Evolutionary conservation across 2,329 filamentous ascomycete species (phyloP), one percentile per base, ranked within the genome.

Genomic region (Fusarium secorum): DNA sequence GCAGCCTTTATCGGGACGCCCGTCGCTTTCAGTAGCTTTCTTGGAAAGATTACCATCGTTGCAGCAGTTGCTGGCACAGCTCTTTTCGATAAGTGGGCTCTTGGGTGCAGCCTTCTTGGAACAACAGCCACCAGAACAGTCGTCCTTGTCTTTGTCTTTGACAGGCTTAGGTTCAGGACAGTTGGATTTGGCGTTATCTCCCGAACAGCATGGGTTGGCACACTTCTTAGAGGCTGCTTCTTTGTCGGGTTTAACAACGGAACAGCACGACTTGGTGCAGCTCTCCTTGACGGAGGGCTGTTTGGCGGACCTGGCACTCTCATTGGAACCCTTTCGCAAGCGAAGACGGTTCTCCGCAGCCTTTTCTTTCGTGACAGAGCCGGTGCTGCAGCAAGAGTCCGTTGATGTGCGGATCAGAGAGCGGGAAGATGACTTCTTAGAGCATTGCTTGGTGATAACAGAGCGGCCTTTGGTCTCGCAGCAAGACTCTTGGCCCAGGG

Each of bases 401-500:
- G 68, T 52, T 15, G 78, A 78, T 28, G 61, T 61, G 26, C 72
- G 75, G 10, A 49, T 18, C 22, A 67, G 55, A 10, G 71, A 71
- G 13, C 33, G 44, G 17, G 57, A 35, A 30, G 74, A 55, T 30
- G 68, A 32, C 38, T 59, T 76, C 63, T 75, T 78, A 24, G 74
- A 75, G 46, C 67, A 67, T 22, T 70, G 76, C 55, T 75, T 78
- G 46, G 74, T 72, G n/a, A 66, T 26, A 10, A 75, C 74, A 3
- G 77, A 72, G 36, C 75, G 72, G 18, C 76, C 67, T 18, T 64
- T 75, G 26, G 75, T 72, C 26, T 76, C 71, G 59, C 86, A 88
- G 78, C 86, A 88, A 0, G 85, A 81, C 67, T 88, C 85, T 60
- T 85, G 80, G 0, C 86, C 85, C 22, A 87, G 79, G 13, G 85